Conservation (phyloP, 192 early-diverging fungal species). For the Podila epicladia region DNA sequence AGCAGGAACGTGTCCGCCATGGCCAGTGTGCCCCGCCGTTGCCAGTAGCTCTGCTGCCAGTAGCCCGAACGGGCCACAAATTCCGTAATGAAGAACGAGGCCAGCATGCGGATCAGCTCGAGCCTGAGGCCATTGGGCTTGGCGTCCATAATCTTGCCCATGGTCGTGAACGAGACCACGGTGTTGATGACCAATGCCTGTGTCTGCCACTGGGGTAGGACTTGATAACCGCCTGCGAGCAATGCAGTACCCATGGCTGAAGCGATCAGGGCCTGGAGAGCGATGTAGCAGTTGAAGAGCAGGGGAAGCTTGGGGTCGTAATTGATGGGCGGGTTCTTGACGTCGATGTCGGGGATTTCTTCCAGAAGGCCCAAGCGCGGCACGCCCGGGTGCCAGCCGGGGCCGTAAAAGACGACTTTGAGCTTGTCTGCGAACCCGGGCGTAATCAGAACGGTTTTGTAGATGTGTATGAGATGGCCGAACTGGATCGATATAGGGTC, state of each 20-base stretch:
- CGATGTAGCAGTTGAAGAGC: constrained; percentile 53
- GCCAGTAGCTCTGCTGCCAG: constrained; percentile 42
- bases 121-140: constrained; percentile 41
- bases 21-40: constrained; percentile 32
- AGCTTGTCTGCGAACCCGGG: constrained; percentile 55
- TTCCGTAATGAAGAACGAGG: constrained; percentile 33
- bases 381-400: constrained; percentile 62
- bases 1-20: constrained; percentile 42
- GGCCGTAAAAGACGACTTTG: constrained; percentile 63
- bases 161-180: constrained; percentile 22
- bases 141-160: constrained; percentile 47
- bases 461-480: constrained; percentile 59
- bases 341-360: constrained; percentile 54
- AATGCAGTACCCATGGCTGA: constrained; percentile 30
- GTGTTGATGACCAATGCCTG: constrained; percentile 20
- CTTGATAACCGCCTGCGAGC: constrained; percentile 35
- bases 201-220: constrained; percentile 39
- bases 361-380: constrained; percentile 53
- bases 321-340: constrained; percentile 53
- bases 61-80: constrained; percentile 45
- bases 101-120: constrained; percentile 23
- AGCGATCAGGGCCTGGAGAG: constrained; percentile 42
- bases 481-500: constrained; percentile 64
- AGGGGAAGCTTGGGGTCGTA: constrained; percentile 55
- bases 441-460: constrained; percentile 51